These are phyloP conservation scores for Debaryomyces coudertii DNA, from an alignment of 1,139 yeast species.

Conservation along the genomic window DNA sequence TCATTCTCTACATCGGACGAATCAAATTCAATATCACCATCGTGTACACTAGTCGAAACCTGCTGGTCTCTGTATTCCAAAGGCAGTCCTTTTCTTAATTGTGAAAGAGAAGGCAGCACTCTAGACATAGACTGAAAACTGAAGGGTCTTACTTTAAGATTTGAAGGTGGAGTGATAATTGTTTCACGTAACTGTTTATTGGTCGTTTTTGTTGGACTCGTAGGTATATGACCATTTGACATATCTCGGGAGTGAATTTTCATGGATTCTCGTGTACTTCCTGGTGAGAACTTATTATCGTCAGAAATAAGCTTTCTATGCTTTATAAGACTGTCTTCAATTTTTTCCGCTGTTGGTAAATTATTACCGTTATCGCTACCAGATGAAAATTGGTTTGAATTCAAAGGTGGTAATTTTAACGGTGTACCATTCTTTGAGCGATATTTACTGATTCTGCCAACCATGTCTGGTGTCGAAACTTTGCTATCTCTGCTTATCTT, in stretches of 20 bases:
- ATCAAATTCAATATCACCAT: slow-evolving; percentile 23
- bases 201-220: slow-evolving; percentile 3
- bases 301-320: slow-evolving; percentile 25
- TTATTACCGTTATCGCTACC: not conserved
- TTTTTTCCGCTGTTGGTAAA: slow-evolving; percentile 6
- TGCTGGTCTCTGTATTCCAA: not conserved
- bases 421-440: slow-evolving; percentile 24
- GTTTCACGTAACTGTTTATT: not conserved
- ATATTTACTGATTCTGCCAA: slow-evolving; percentile 12
- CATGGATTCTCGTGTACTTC: slow-evolving; percentile 4
- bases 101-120: slow-evolving; percentile 4
- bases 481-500: slow-evolving; percentile 9
- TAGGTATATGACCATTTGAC: not conserved
- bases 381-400: slow-evolving; percentile 10
- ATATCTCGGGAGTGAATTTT: not conserved
- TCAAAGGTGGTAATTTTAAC: slow-evolving; percentile 16
- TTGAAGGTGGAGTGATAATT: slow-evolving; percentile 18
- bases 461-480: slow-evolving; percentile 1
- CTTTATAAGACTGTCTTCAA: slow-evolving; percentile 22
- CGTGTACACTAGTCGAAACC: not conserved
- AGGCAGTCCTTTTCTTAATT: slow-evolving; percentile 5
- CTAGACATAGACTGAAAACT: slow-evolving; percentile 7
- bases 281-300: slow-evolving; percentile 26
- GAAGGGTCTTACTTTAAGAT: slow-evolving; percentile 17
- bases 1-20: slow-evolving; percentile 18